Conservation (phyloP, 2,329 filamentous ascomycete species). For the Incumbomyces lentus region DNA sequence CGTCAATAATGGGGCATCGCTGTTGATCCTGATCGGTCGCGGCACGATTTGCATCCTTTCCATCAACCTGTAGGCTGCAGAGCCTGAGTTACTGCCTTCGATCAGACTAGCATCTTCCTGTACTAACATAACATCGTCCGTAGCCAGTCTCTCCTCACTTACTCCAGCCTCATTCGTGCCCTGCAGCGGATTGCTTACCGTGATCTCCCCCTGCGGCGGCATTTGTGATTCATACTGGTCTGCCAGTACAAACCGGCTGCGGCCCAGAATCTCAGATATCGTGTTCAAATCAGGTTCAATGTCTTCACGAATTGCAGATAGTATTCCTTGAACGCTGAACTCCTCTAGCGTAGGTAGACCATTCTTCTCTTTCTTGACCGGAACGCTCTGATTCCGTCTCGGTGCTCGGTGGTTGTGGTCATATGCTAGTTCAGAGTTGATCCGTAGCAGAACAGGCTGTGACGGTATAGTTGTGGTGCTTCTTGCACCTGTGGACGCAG, state of each 20-base stretch:
- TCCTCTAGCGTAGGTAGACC: constrained; percentile 39
- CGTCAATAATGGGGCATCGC: neutral
- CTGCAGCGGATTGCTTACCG: constrained; percentile 26
- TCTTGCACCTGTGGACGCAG: constrained; percentile 16
- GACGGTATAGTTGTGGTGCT: constrained; percentile 26
- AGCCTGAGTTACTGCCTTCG: constrained; percentile 27
- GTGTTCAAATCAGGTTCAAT: constrained; percentile 49
- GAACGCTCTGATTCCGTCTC: constrained; percentile 23
- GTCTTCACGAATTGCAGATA: constrained; percentile 48
- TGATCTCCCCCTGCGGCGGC: constrained; percentile 50
- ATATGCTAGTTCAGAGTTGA: constrained; percentile 31
- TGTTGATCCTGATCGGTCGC: constrained; percentile 6
- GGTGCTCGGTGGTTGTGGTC: constrained; percentile 22
- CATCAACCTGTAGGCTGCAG: constrained; percentile 29
- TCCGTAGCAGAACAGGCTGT: constrained; percentile 35
- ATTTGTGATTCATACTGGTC: constrained; percentile 54
- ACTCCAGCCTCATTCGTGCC: constrained; percentile 35
- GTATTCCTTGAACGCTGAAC: constrained; percentile 47
- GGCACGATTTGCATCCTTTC: constrained; percentile 23
- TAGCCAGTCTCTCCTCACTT: constrained; percentile 27
- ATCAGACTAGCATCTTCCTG: constrained; percentile 30
- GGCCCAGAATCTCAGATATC: constrained; percentile 53
- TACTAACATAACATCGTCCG: constrained; percentile 29
- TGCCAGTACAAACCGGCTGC: constrained; percentile 50
- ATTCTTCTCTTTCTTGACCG: constrained; percentile 23